These are phyloP conservation scores for Symmetrospora coprosmae DNA, from an alignment of 768 basidiomycete species.

Conservation along the genomic window DNA sequence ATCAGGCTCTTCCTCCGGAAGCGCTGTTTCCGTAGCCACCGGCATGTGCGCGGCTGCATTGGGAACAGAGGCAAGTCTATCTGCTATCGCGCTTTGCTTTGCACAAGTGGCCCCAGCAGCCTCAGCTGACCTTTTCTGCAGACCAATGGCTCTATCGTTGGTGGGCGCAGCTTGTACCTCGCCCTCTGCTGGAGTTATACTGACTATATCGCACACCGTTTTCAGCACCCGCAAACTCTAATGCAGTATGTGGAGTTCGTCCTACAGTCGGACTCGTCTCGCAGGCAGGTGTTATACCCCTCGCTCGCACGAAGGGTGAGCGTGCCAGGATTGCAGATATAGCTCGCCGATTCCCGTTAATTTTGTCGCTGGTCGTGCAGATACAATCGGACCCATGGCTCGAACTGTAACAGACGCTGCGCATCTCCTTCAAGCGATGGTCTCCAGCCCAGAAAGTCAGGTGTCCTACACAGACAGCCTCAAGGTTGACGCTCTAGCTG, in stretches of 20 bases:
- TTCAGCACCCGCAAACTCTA: not conserved
- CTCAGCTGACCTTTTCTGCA: too few relatives aligned
- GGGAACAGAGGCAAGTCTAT: not conserved
- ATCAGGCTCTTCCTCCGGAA: not conserved
- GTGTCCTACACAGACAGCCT: not conserved
- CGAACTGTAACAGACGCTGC: not conserved
- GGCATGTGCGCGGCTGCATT: not conserved
- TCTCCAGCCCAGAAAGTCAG: not conserved
- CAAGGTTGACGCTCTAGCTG: not conserved
- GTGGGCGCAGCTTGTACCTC: not conserved
- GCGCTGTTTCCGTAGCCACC: not conserved
- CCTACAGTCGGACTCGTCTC: not conserved
- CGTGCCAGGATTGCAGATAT: not conserved
- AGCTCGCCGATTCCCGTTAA: too few relatives aligned
- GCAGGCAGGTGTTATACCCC: not conserved
- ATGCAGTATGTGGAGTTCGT: not conserved
- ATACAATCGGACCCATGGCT: not conserved
- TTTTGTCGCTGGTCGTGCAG: not conserved
- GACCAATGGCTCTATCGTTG: not conserved
- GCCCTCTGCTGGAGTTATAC: not conserved
- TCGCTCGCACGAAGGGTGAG: not conserved
- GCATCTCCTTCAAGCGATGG: not conserved
- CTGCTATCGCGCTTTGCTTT: too few relatives aligned
- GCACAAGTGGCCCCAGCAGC: too few relatives aligned
- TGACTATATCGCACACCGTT: too few relatives aligned